Evolutionary conservation across 2,329 filamentous ascomycete genomes (phyloP), one percentile per base, ranked within the genome.

Genomic region (Pezicula radicicola): DNA sequence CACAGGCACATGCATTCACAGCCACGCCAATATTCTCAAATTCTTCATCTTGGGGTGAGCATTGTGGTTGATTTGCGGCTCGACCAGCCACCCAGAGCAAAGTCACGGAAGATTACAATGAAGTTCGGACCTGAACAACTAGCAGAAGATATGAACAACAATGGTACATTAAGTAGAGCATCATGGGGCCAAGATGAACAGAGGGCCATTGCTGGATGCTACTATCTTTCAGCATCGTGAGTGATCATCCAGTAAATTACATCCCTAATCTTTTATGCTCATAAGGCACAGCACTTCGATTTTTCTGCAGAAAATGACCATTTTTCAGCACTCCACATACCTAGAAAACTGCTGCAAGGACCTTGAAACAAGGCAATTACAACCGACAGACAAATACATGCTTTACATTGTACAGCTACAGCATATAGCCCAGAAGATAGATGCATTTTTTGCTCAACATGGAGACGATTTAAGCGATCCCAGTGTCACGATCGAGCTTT

Each of bases 141-240:
- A 12, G 15, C 15, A 8, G 37, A 19, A 19, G 37, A 19, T 13
- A 40, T 40, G 37, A 19, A 19, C 8, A 7, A 8, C 12, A 47
- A 28, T 3, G 18, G 44, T 30, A 19, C 36, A 25, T 52, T 49
- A 52, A 43, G 27, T 28, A 40, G 35, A 21, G 28, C 4, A 10
- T 54, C 57, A 13, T 68, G 65, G 63, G 65, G 68, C 3, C 51
- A 57, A n/a, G 74, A 75, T 21, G 72, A 73, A 49, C 69, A 74
- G 48, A 67, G 74, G 44, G 72, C 73, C 2, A 65, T 73, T 12
- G 68, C 70, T 3, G 74, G 72, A 4, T 69, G 71, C 27, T 76
- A 71, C 54, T 74, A 72, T 53, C 58, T 76, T 12, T 69, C 70
- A 10, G 72, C 72, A 30, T 30, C 28, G 28, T 30, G 28, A 30